These are phyloP conservation scores for Diaporthe longicolla DNA, from an alignment of 2,329 filamentous ascomycete genomes.

Conservation along the genomic window DNA sequence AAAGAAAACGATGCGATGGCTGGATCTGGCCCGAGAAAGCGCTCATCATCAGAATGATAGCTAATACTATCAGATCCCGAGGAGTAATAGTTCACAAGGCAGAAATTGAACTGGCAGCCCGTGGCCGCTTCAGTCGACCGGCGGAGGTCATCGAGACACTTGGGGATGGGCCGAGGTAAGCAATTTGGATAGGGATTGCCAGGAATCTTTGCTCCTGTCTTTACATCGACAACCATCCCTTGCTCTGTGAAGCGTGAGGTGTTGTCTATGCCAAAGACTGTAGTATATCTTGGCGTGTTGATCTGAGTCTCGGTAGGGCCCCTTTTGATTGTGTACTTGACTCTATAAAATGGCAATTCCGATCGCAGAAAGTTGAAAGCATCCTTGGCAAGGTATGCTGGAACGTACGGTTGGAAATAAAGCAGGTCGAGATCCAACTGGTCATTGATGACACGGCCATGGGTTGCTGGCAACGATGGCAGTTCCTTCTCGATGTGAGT, in stretches of 20 bases:
- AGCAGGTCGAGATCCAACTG: conserved; percentile 80
- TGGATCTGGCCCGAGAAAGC: conserved; percentile 78
- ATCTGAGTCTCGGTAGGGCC: conserved; percentile 74
- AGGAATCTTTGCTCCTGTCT: conserved; percentile 54
- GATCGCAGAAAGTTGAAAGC: conserved; percentile 79
- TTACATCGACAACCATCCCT: conserved; percentile 61
- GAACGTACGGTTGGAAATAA: conserved; percentile 82
- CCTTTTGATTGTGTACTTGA: conserved; percentile 80
- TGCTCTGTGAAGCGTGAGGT: conserved; percentile 70
- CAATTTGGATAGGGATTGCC: conserved; percentile 70
- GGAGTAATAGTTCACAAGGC: conserved; percentile 88
- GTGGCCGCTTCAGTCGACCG: conserved; percentile 75
- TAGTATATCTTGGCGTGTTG: conserved; percentile 68
- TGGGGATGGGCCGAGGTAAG: conserved; percentile 77
- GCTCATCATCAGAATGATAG: conserved; percentile 86
- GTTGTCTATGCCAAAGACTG: conserved; percentile 71
- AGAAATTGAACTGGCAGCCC: conserved; percentile 81
- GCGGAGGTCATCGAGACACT: conserved; percentile 76
- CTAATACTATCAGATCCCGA: conserved; percentile 82
- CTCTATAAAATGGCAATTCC: conserved; percentile 82
- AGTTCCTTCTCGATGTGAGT: conserved; percentile 56
- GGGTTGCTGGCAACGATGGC: conserved; percentile 62
- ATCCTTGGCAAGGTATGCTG: conserved; percentile 65
- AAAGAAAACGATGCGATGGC: conserved; percentile 83
- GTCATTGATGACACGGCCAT: conserved; percentile 72